Conservation (phyloP, 129 eudicot genomes). For the Pulicaria dysenterica region DNA sequence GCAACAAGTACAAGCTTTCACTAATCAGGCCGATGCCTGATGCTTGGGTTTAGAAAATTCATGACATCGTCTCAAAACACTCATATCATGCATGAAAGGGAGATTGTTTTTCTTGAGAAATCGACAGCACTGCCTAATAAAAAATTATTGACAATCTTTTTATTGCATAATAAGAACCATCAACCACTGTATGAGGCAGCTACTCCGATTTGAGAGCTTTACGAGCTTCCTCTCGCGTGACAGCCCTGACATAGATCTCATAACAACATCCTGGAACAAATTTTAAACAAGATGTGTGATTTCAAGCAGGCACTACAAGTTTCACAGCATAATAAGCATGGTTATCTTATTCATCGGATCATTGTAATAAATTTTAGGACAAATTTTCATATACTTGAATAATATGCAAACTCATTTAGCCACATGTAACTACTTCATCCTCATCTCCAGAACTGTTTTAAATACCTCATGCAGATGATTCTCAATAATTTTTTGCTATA, state of each 20-base stretch:
- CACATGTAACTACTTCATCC: background rate
- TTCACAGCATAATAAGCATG: background rate
- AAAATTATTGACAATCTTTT: conserved; percentile 31
- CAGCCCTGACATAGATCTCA: conserved; percentile 67
- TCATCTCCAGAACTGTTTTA: background rate
- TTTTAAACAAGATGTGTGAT: background rate
- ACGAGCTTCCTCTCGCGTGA: conserved; percentile 65
- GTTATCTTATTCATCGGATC: background rate
- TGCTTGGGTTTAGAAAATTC: conserved; percentile 11
- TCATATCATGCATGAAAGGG: conserved; percentile 19
- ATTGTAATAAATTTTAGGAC: background rate
- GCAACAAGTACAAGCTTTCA: conserved; percentile 14
- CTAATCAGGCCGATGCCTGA: conserved; percentile 8
- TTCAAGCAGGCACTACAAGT: background rate
- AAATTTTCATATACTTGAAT: background rate
- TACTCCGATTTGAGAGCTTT: conserved; percentile 42
- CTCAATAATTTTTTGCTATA: background rate
- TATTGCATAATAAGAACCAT: conserved; percentile 4
- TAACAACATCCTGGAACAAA: conserved; percentile 67
- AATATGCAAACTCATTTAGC: background rate
- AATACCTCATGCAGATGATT: background rate
- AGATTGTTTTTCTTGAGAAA: conserved; percentile 4
- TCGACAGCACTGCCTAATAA: conserved; percentile 13
- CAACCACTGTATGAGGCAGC: conserved; percentile 30
- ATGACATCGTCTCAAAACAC: conserved; percentile 8